phyloP scores from a whole-genome alignment of 2,329 filamentous ascomycete genomes.

The Piedraia hortae region DNA sequence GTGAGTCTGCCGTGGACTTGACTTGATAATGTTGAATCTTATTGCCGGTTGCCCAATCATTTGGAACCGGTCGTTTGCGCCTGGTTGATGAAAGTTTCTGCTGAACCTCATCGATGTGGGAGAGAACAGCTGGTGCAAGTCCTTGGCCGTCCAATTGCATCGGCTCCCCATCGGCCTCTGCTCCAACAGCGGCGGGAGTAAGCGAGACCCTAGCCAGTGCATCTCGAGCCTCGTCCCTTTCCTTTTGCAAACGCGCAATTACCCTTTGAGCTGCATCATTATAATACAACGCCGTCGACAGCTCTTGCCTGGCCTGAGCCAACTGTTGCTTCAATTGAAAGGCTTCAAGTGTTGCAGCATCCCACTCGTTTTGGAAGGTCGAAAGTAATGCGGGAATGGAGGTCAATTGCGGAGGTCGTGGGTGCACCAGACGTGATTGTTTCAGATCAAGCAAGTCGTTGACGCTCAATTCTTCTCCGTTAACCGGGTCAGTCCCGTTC shows the following conservation, averaged over 20 bases:
- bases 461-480: conserved; percentile 52
- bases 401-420: conserved; percentile 74
- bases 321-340: conserved; percentile 79
- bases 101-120: conserved; percentile 55
- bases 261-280: conserved; percentile 92
- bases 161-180: conserved; percentile 37
- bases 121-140: conserved; percentile 42
- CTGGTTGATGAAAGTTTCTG: conserved; percentile 62
- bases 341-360: conserved; percentile 70
- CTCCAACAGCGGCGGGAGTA: conserved; percentile 21
- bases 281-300: conserved; percentile 82
- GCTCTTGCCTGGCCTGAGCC: conserved; percentile 69
- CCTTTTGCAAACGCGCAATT: conserved; percentile 68
- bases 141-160: conserved; percentile 78
- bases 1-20: conserved; percentile 24
- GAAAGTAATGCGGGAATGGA: conserved; percentile 86
- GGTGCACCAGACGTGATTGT: conserved; percentile 55
- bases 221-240: conserved; percentile 76
- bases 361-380: conserved; percentile 96
- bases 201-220: conserved; percentile 68
- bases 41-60: conserved; percentile 58
- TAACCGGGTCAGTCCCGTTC: conserved; percentile 76
- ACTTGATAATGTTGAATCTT: conserved; percentile 34
- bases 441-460: conserved; percentile 79
- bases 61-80: conserved; percentile 65